Evolutionary conservation across 257 asterid species (phyloP).

Genomic region (Solanum ossicruentum): DNA sequence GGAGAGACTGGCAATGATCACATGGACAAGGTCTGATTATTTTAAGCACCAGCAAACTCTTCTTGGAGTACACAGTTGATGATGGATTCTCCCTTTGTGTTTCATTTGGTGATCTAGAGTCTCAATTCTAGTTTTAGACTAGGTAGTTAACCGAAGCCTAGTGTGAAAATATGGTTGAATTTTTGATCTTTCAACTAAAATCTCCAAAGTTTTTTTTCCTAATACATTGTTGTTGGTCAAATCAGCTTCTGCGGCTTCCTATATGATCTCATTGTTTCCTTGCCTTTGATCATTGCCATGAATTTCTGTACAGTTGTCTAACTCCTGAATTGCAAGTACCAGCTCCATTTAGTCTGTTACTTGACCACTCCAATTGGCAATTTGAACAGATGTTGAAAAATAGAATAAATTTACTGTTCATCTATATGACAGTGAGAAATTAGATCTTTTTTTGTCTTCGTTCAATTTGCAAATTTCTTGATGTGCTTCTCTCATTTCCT

Average conservation of each 20-base stretch:
- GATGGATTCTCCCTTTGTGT: background rate
- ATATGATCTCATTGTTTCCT: background rate
- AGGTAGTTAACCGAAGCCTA: background rate
- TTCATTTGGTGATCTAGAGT: background rate
- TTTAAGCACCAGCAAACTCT: background rate
- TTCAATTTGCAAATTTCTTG: background rate
- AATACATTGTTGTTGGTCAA: background rate
- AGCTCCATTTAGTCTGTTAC: background rate
- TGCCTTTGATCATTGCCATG: background rate
- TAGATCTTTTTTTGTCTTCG: background rate
- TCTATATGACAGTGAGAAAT: background rate
- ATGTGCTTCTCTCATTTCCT: background rate
- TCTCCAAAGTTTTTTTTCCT: background rate
- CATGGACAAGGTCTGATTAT: constrained; percentile 32
- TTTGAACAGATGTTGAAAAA: background rate
- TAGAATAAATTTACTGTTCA: background rate
- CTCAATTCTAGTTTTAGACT: background rate
- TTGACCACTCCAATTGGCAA: background rate
- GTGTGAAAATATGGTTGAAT: background rate
- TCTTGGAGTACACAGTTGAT: background rate
- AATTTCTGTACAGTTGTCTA: background rate
- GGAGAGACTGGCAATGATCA: constrained; percentile 35
- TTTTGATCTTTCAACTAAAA: background rate
- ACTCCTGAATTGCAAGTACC: background rate
- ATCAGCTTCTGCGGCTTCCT: background rate